Percentiles rank a stretch among this genome's conserved stretches.
Evolutionary conservation across 768 basidiomycete genomes (phyloP).

Genomic region (Boletus speciosus): DNA sequence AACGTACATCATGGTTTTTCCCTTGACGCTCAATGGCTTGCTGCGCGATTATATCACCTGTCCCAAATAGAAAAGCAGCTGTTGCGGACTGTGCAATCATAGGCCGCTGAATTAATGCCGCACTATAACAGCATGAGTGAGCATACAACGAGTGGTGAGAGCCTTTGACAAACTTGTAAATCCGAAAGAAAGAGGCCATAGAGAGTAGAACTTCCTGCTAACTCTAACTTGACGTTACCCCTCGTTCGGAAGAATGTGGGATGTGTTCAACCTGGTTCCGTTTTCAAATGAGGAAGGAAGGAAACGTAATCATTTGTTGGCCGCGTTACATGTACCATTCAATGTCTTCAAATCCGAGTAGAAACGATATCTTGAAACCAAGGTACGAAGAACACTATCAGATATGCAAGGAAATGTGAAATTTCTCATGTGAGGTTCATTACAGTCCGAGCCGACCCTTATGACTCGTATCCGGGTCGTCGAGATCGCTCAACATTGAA

Average conservation of each 20-base stretch:
- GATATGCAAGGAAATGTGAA: neutral
- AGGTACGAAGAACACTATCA: neutral
- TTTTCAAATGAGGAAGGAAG: neutral
- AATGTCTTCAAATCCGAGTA: neutral
- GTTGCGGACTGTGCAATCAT: constrained; percentile 62
- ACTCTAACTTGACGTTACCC: neutral
- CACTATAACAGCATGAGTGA: constrained; percentile 36
- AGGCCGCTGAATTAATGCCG: constrained; percentile 58
- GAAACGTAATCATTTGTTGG: neutral
- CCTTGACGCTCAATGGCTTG: constrained; percentile 77
- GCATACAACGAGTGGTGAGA: neutral
- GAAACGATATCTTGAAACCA: neutral
- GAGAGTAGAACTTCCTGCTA: neutral
- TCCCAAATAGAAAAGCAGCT: constrained; percentile 64
- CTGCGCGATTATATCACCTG: constrained; percentile 82
- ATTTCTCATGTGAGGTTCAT: neutral
- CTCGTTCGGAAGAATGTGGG: no score
- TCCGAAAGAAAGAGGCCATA: constrained; percentile 45
- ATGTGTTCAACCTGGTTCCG: neutral
- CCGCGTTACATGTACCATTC: no score
- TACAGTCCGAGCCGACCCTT: neutral
- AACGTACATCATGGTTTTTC: constrained; percentile 68
- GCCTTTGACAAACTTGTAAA: constrained; percentile 38
- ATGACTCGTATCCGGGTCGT: neutral
- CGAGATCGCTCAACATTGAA: neutral